Evolutionary conservation across 139 green algal species (phyloP).

Genomic region (Eudorina sp.): DNA sequence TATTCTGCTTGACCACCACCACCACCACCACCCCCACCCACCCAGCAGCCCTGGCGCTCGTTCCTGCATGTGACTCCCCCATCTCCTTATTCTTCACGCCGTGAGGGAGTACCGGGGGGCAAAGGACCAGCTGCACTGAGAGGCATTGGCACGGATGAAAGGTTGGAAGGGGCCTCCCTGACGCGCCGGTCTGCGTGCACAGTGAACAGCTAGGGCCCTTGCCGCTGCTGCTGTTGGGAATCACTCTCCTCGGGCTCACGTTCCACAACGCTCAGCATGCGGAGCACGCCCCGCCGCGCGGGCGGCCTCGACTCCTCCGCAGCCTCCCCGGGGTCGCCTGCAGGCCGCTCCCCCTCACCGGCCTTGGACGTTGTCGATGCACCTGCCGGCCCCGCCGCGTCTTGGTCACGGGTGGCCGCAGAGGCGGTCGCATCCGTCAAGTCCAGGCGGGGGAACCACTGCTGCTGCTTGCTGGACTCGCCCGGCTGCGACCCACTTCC

Average conservation of each 20-base stretch:
- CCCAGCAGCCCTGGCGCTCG: no score
- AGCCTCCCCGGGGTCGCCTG: neutral
- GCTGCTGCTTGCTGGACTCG: neutral
- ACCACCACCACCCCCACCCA: no score
- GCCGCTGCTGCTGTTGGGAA: neutral
- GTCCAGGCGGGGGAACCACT: constrained; percentile 18
- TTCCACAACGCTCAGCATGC: constrained; percentile 12
- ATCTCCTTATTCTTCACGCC: no score
- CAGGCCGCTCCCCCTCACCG: neutral
- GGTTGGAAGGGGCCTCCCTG: no score
- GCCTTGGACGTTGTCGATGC: neutral
- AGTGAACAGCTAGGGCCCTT: no score
- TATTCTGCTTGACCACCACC: no score
- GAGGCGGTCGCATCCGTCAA: neutral
- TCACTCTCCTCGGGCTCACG: neutral
- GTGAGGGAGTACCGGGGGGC: no score
- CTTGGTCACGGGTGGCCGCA: neutral
- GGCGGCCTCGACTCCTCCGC: neutral
- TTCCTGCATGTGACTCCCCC: no score
- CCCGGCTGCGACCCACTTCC: no score
- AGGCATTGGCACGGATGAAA: no score
- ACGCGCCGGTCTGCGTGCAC: no score
- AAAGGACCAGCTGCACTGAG: no score
- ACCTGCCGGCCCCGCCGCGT: neutral
- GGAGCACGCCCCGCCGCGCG: neutral